Evolutionary conservation across 139 green algal species (phyloP), one percentile per base, ranked within the genome.

Genomic region (Diplosphaera chodatii): DNA sequence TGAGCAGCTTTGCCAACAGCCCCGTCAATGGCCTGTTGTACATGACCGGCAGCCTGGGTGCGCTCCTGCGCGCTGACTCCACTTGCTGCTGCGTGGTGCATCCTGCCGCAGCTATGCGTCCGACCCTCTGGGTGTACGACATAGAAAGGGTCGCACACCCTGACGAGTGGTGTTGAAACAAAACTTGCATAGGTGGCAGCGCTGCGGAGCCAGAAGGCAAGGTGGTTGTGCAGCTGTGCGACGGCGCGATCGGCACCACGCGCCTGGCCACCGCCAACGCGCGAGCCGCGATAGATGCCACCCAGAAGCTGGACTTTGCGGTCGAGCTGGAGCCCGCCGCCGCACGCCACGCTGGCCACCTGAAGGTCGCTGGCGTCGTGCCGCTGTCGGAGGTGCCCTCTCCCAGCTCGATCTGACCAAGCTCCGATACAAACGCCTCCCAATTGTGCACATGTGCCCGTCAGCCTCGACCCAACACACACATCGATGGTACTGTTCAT

Each of bases 21-120:
- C 84, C 90, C 62, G 81, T 97, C 55, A 89, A 86, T 55, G 92
- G 92, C n/a, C 81, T 89, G 65, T 70, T 97, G 15, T 92, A 90
- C 37, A 63, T 96, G 5, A 74, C 75, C 1, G 92, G 90, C 30
- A 79, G 70, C 8, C 63, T 97, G 23, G 78, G 81, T 63, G 81
- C 48, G 18, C n/a, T n/a, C n/a, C n/a, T n/a, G n/a, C n/a, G n/a
- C n/a, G n/a, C n/a, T n/a, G n/a, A n/a, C n/a, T n/a, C n/a, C n/a
- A n/a, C n/a, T n/a, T 25, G 10, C 48, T 59, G 13, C 48, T 59
- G 48, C 18, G 37, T 18, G 25, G 3, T 59, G 48, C 37, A 48
- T 20, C 37, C 6, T n/a, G n/a, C n/a, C n/a, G n/a, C n/a, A n/a
- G n/a, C n/a, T n/a, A n/a, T n/a, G n/a, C n/a, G n/a, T n/a, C n/a